These are phyloP conservation scores for Chiua virens DNA, from an alignment of 768 basidiomycete species.

Conservation along the genomic window DNA sequence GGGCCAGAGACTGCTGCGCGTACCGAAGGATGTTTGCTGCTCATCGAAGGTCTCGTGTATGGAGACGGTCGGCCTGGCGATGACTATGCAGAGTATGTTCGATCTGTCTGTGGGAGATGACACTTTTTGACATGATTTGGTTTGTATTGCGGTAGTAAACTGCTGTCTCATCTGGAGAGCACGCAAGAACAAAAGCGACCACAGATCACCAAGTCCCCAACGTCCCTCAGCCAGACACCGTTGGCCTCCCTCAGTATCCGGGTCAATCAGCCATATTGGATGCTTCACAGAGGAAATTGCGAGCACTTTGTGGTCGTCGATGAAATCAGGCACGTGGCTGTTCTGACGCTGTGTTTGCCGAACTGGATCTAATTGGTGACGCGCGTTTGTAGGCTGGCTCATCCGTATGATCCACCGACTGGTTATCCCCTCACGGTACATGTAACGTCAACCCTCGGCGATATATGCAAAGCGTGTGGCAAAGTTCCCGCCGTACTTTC, in stretches of 20 bases:
- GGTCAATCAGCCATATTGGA: slow-evolving; percentile 77
- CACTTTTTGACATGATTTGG: not conserved
- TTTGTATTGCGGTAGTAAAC: slow-evolving; percentile 39
- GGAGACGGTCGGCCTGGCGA: slow-evolving; percentile 46
- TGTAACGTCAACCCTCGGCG: slow-evolving; percentile 58
- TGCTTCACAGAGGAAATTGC: slow-evolving; percentile 79
- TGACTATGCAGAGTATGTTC: slow-evolving; percentile 61
- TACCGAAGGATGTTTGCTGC: slow-evolving; percentile 48
- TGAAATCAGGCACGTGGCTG: slow-evolving; percentile 57
- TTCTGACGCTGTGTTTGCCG: not conserved
- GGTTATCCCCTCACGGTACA: slow-evolving; percentile 72
- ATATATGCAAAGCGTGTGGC: slow-evolving; percentile 66
- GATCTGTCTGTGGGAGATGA: not conserved
- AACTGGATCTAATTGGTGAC: slow-evolving; percentile 2
- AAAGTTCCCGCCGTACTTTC: slow-evolving; percentile 71
- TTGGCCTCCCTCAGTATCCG: slow-evolving; percentile 59
- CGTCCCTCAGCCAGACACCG: slow-evolving; percentile 45
- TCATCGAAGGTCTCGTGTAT: slow-evolving; percentile 60
- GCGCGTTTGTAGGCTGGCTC: slow-evolving; percentile 48
- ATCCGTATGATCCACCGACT: slow-evolving; percentile 51
- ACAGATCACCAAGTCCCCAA: slow-evolving; percentile 39
- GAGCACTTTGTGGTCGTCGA: slow-evolving; percentile 78
- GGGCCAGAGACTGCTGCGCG: not conserved
- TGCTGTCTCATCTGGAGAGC: slow-evolving; percentile 41
- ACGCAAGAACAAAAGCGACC: slow-evolving; percentile 31